Evolutionary conservation across 2,329 filamentous ascomycete species (phyloP), one percentile per base, ranked within the genome.

Genomic region (Colletotrichum sansevieriae): DNA sequence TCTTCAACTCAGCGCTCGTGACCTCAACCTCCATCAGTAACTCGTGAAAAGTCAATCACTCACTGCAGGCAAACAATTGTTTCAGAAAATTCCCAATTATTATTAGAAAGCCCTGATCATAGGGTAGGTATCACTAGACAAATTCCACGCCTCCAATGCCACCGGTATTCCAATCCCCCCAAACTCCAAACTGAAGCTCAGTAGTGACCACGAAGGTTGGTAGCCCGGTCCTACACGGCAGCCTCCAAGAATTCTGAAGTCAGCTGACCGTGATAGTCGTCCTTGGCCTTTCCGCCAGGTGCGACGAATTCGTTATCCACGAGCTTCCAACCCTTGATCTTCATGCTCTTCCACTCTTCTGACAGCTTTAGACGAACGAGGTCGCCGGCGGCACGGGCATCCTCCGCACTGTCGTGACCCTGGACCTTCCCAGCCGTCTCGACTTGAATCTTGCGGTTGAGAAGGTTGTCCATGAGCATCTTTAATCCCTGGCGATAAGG

Each of bases 331-430:
- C 94, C 94, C 22, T 86, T 80, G 46, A 81, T 79, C 78, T 88
- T 85, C 84, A 96, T 83, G 37, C 80, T 79, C 70, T 85, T 87
- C 93, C 94, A 97, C 70, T 89, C 85, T 63, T 91, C 85, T 60
- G 83, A 85, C 6, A 97, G 85, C 77, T 90, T 92, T 57, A 89
- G 84, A 54, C 92, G 84, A 0, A 97, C 92, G 59, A 99, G 79
- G 69, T 98, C 94, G 0, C 95, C 96, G 0, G 97, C 95, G 0
- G 95, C 93, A 54, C 91, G 87, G 0, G 96, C 94, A 76, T 99
- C 96, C 78, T 99, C 96, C 29, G 91, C 91, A 29, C 93, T 97
- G 80, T 99, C 96, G 78, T 99, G 96, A 0, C 96, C 96, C 20
- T 82, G 73, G 20, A 83, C 78, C 51, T 81, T 78, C 3, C 78